These are phyloP conservation scores for Umbelopsis sp. DNA, from an alignment of 192 early-diverging fungal genomes.

Conservation along the genomic window DNA sequence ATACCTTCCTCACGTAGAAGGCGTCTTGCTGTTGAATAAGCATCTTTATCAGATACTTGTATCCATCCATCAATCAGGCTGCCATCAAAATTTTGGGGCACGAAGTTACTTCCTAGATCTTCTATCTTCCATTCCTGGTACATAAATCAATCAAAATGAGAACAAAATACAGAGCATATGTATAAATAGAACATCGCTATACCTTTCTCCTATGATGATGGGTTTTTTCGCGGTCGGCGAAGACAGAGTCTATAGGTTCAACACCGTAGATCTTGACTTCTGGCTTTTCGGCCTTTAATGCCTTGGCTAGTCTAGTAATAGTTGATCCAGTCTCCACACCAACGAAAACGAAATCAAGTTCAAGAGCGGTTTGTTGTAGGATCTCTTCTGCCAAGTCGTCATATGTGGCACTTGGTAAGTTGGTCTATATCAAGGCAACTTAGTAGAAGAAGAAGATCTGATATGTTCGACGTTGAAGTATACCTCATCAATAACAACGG, in stretches of 20 bases:
- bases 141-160: background rate
- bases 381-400: slow-evolving; percentile 65
- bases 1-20: slow-evolving; percentile 64
- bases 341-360: slow-evolving; percentile 62
- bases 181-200: background rate
- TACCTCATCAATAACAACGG: slow-evolving; percentile 69
- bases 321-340: slow-evolving; percentile 71
- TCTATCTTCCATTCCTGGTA: slow-evolving; percentile 65
- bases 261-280: slow-evolving; percentile 59
- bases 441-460: background rate
- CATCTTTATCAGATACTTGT: slow-evolving; percentile 66
- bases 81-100: slow-evolving; percentile 54
- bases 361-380: slow-evolving; percentile 52
- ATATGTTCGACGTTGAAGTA: background rate
- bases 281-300: slow-evolving; percentile 55
- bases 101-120: slow-evolving; percentile 70
- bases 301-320: slow-evolving; percentile 60
- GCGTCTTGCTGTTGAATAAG: slow-evolving; percentile 69
- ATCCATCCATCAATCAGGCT: slow-evolving; percentile 64
- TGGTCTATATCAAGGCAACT: background rate
- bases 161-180: background rate
- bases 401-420: slow-evolving; percentile 28
- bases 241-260: slow-evolving; percentile 66
- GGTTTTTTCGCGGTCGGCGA: slow-evolving; percentile 44
- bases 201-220: slow-evolving; percentile 15